A percentile compares a stretch with the other conserved stretches of the same genome.
These are phyloP conservation scores for Penicillium mononematosum DNA, from an alignment of 495 filamentous ascomycete species.

Conservation along the genomic window DNA sequence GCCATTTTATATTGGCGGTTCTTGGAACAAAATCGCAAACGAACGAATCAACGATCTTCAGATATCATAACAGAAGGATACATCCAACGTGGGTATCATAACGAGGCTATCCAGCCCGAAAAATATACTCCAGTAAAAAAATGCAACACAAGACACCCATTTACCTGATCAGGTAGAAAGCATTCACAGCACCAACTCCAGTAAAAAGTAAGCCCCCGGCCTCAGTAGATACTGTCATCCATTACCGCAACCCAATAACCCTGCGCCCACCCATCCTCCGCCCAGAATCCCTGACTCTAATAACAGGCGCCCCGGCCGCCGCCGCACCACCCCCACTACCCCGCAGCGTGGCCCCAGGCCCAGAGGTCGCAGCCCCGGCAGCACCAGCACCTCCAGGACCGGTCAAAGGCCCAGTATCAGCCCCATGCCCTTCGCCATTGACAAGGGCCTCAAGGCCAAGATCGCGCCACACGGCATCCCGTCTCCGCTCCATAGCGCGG, in stretches of 20 bases:
- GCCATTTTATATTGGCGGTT: constrained; percentile 8
- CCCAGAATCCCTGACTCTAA: constrained; percentile 29
- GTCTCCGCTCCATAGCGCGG: constrained; percentile 63
- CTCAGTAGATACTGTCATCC: background rate
- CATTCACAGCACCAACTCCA: background rate
- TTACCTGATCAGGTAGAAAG: background rate
- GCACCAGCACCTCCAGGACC: constrained; percentile 3
- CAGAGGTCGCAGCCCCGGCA: constrained; percentile 27
- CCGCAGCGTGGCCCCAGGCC: constrained; percentile 54
- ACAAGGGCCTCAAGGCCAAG: constrained; percentile 73
- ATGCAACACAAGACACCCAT: background rate
- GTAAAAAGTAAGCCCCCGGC: background rate
- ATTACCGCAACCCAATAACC: constrained; percentile 39
- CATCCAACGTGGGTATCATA: constrained; percentile 14
- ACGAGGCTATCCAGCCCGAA: constrained; percentile 10
- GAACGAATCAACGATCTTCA: constrained; percentile 28
- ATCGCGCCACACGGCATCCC: constrained; percentile 83
- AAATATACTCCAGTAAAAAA: constrained; percentile 6
- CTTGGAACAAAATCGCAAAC: constrained; percentile 1
- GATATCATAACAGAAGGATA: background rate
- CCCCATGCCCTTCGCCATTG: constrained; percentile 35
- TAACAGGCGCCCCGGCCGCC: constrained; percentile 18
- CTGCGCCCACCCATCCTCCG: constrained; percentile 42
- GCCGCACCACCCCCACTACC: constrained; percentile 27
- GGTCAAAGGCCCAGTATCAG: constrained; percentile 44